phyloP scores from a whole-genome alignment of 2,329 filamentous ascomycete genomes.

The Shiraia sp. region DNA sequence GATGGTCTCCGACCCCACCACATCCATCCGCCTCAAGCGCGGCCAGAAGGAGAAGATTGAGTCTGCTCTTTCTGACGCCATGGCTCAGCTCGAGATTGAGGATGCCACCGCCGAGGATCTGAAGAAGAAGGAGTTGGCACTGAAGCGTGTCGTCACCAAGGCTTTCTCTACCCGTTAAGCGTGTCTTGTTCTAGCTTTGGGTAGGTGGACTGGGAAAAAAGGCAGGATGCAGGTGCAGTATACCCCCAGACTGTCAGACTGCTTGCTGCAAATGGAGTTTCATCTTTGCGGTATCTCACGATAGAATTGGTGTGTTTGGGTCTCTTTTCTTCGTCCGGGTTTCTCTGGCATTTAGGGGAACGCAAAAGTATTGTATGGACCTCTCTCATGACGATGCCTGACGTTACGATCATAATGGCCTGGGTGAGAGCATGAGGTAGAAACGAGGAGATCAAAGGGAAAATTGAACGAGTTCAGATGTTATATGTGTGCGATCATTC shows the following conservation, averaged over 20 bases:
- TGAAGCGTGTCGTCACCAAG: slow-evolving; percentile 98
- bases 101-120: slow-evolving; percentile 90
- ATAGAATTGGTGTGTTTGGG: slow-evolving; percentile 42
- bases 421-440: slow-evolving; percentile 12
- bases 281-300: slow-evolving; percentile 39
- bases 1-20: slow-evolving; percentile 93
- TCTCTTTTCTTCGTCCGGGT: slow-evolving; percentile 28
- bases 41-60: slow-evolving; percentile 99
- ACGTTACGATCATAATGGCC: slow-evolving; percentile 29
- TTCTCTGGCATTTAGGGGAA: slow-evolving; percentile 28
- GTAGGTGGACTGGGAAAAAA: slow-evolving; percentile 18
- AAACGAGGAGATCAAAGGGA: slow-evolving; percentile 17
- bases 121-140: slow-evolving; percentile 99
- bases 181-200: slow-evolving; percentile 11
- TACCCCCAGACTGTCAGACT: slow-evolving; percentile 30
- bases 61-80: slow-evolving; percentile 92
- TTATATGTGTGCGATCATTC: not conserved
- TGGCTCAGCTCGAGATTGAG: slow-evolving; percentile 95
- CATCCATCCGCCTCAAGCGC: slow-evolving; percentile 97
- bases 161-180: slow-evolving; percentile 86
- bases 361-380: slow-evolving; percentile 32
- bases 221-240: slow-evolving; percentile 31
- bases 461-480: slow-evolving; percentile 20
- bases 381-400: slow-evolving; percentile 34
- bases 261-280: slow-evolving; percentile 35